These are phyloP conservation scores for Chytriomyces sp. DNA, from an alignment of 192 early-diverging fungal genomes.

Conservation along the genomic window DNA sequence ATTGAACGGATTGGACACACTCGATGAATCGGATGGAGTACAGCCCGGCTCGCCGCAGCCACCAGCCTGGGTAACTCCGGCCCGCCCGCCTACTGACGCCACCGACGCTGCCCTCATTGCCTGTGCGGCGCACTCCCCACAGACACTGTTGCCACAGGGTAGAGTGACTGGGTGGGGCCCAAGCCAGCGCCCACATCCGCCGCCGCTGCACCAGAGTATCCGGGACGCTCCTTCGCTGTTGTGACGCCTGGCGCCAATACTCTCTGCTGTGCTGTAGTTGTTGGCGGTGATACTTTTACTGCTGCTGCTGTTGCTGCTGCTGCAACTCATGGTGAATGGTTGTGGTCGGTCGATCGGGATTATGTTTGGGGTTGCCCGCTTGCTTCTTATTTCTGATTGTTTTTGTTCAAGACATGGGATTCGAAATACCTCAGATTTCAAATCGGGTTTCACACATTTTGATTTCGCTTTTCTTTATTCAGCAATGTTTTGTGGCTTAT, in stretches of 20 bases:
- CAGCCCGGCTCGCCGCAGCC: neutral
- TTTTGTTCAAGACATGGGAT: neutral
- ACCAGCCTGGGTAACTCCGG: neutral
- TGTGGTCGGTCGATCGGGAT: neutral
- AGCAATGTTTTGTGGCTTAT: neutral
- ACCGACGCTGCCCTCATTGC: neutral
- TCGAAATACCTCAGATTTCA: neutral
- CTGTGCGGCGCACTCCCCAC: neutral
- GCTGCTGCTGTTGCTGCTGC: neutral
- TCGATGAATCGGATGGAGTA: neutral
- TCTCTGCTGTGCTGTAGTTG: too few species aligned
- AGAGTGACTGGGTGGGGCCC: neutral
- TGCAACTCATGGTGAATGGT: neutral
- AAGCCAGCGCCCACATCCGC: neutral
- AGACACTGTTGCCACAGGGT: neutral
- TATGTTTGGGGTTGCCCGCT: neutral
- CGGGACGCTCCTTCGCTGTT: neutral
- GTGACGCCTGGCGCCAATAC: too few species aligned
- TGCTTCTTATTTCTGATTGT: neutral
- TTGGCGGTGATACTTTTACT: too few species aligned
- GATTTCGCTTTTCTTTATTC: neutral
- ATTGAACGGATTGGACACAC: neutral
- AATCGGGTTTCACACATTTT: neutral
- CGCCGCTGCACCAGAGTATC: neutral
- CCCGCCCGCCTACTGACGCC: neutral